Evolutionary conservation across 305 asterid genomes (phyloP).

Genomic region (Fraxinus angustifolia): DNA sequence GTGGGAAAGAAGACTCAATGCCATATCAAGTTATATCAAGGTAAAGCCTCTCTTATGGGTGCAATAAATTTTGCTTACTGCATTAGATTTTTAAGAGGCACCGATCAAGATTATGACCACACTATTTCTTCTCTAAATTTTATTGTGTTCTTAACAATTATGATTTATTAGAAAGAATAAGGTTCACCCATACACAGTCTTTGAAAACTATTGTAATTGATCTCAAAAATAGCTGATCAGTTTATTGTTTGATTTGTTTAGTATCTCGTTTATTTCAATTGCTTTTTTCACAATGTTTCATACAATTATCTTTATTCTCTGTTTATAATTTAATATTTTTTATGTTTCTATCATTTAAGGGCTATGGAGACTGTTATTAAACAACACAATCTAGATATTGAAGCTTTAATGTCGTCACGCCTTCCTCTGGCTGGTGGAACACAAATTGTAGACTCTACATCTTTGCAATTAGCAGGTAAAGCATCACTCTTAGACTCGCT

Average conservation of each 20-base stretch:
- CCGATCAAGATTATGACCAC: not conserved
- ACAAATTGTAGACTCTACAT: conserved; percentile 70
- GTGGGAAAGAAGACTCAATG: conserved; percentile 97
- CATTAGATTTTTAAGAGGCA: conserved; percentile 21
- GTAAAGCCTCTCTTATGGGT: conserved; percentile 37
- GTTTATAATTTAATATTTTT: conserved; percentile 5
- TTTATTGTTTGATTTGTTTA: conserved; percentile 10
- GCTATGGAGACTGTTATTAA: conserved; percentile 99
- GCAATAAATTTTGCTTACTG: conserved; percentile 10
- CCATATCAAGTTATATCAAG: conserved; percentile 97
- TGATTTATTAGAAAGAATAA: conserved; percentile 12
- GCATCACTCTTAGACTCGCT: not conserved
- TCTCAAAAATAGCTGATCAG: conserved; percentile 5
- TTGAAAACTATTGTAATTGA: not conserved
- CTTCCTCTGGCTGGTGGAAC: conserved; percentile 68
- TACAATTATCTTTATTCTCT: not conserved
- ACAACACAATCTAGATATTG: conserved; percentile 90
- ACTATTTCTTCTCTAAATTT: not conserved
- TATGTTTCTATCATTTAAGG: conserved; percentile 39
- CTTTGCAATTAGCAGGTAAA: conserved; percentile 76
- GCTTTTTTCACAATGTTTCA: conserved; percentile 11
- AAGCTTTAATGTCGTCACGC: conserved; percentile 80
- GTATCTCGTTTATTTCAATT: conserved; percentile 9
- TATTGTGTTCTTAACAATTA: not conserved
- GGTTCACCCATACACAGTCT: not conserved